Conservation (phyloP, 2,329 filamentous ascomycete genomes). For the Aschersonia sp. region DNA sequence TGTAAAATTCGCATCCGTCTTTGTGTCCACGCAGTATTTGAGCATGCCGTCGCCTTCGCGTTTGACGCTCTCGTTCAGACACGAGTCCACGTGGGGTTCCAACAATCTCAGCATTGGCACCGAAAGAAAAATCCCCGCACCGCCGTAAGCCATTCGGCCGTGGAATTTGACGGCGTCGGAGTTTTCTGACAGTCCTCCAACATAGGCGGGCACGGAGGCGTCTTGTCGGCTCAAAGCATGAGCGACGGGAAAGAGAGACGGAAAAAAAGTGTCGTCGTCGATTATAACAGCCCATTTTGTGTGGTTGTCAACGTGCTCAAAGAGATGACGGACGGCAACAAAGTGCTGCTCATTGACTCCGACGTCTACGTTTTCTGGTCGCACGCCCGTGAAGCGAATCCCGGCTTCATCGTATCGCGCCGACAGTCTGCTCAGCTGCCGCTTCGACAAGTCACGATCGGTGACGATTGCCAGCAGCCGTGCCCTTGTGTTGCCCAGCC, state of each 20-base stretch:
- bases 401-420: conserved; percentile 13
- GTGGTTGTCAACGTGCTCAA: conserved; percentile 23
- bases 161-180: conserved; percentile 33
- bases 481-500: conserved; percentile 36
- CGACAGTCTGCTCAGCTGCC: conserved; percentile 14
- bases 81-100: conserved; percentile 30
- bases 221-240: conserved; percentile 32
- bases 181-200: conserved; percentile 44
- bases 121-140: conserved; percentile 44
- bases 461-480: conserved; percentile 36
- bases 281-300: conserved; percentile 43
- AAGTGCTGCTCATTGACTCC: conserved; percentile 42
- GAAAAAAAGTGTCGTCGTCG: conserved; percentile 52
- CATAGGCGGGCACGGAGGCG: conserved; percentile 32
- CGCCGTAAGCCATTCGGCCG: conserved; percentile 46
- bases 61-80: conserved; percentile 26
- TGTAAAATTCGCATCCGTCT: conserved; percentile 39
- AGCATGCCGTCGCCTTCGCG: conserved; percentile 39
- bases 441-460: conserved; percentile 15
- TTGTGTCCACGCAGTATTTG: conserved; percentile 39
- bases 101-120: conserved; percentile 34
- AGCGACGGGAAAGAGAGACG: conserved; percentile 34
- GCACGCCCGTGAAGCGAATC: conserved; percentile 19
- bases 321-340: conserved; percentile 34
- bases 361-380: conserved; percentile 17